Base-by-base conservation (phyloP, 768 basidiomycete species). In the Tulasnella sp. region DNA sequence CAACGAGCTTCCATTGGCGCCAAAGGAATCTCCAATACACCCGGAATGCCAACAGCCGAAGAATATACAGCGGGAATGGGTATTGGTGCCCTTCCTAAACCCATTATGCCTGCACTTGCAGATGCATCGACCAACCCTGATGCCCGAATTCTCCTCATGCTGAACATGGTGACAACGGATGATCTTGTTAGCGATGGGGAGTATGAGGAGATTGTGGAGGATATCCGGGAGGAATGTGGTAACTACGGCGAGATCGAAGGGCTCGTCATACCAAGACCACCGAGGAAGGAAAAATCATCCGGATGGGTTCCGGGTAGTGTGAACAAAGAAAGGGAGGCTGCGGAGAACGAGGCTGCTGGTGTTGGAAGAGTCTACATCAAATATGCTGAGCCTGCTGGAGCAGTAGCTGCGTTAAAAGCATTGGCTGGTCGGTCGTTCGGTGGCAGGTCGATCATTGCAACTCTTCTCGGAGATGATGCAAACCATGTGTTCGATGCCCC, bases 81-180 rank as follows among this genome's bases (percentile, higher is more conserved):
- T 24, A 48, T 34, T 19, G 37, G 31, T 12, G 35, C 40, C 33
- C 24, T 89, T 37, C 87, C 87, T 40, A 76, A 82, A 35, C 87
- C 87, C 10, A 88, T 89, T 63, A 79, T 90, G 77, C 87, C 87
- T 50, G 84, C 35, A 9, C 32, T 84, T 6, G 81, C 81, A 48
- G 83, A 85, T 61, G 34, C 40, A 19, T 69, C 68, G 45, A 70
- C 72, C 48, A 69, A 66, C 32, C 76, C 82, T 48, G 45, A 59
- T 19, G 76, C 88, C 24, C 79, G 88, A 32, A 91, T 95, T 61
- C 75, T 99, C 59, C 82, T 98, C 63, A 85, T 99, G 83, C 69
- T 99, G 61, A 99, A 98, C 74, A 99, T 99, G 95, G 90, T 99
- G 57, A 86, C 85, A 0, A 64, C 86, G 1, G 95, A 99, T 39